Conservation (phyloP, 164 flowering plant genomes). For the Vitis labrusca region DNA sequence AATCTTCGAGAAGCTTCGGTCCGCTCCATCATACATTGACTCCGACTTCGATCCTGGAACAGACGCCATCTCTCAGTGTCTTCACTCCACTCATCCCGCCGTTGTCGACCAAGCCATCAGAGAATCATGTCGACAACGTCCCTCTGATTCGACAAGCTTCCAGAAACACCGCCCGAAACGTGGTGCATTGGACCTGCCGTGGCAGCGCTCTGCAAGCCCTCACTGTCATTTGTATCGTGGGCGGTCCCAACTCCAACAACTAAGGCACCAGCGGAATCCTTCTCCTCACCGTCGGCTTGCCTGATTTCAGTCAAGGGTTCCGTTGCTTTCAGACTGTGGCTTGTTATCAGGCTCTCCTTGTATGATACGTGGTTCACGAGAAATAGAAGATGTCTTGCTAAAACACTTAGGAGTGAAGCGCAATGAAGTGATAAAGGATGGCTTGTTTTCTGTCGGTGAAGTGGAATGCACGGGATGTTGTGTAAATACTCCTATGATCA, state of each 20-base stretch:
- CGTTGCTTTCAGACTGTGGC: slow-evolving; percentile 84
- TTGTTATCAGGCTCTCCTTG: slow-evolving; percentile 85
- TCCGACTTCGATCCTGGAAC: slow-evolving; percentile 50
- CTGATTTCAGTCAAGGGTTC: slow-evolving; percentile 78
- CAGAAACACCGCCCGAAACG: too few species aligned
- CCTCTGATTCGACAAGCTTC: too few species aligned
- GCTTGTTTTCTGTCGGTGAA: slow-evolving; percentile 98
- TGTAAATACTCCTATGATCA: slow-evolving; percentile 99
- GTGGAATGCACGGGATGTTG: slow-evolving; percentile 99
- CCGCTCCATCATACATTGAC: slow-evolving; percentile 42
- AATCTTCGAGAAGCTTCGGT: slow-evolving; percentile 76
- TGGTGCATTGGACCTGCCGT: too few species aligned
- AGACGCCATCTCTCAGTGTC: slow-evolving; percentile 62
- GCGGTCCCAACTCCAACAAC: slow-evolving; percentile 89
- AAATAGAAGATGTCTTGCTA: slow-evolving; percentile 84
- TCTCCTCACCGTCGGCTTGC: slow-evolving; percentile 85
- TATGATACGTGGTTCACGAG: slow-evolving; percentile 99
- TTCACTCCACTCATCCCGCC: slow-evolving; percentile 51
- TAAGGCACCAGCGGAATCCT: slow-evolving; percentile 80
- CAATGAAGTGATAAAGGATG: slow-evolving; percentile 97
- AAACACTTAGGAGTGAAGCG: slow-evolving; percentile 96
- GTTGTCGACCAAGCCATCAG: slow-evolving; percentile 86
- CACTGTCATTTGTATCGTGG: slow-evolving; percentile 77
- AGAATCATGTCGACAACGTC: slow-evolving; percentile 59
- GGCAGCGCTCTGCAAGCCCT: slow-evolving; percentile 12